Base-by-base conservation (phyloP, 1,284 basidiomycete genomes). In the Athelia psychrophila region DNA sequence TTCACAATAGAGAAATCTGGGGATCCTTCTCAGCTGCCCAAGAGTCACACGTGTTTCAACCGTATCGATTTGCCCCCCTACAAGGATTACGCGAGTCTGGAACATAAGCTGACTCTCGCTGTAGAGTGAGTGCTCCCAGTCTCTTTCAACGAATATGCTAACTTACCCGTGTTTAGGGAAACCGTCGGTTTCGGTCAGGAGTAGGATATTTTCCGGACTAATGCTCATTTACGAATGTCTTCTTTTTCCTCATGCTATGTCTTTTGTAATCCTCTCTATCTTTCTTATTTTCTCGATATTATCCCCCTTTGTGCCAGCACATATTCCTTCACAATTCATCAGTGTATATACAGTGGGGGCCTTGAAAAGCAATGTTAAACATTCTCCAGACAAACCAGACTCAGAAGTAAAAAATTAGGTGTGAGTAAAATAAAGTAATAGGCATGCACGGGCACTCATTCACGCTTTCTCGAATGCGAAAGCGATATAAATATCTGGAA, bases 1-100 rank as follows among this genome's bases (percentile, higher is more conserved):
- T 94, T 95, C 67, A 94, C 92, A 2, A 93, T 95, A 58, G 92
- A 95, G 68, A 95, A 93, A 71, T 88, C 86, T 27, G 91, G 91
- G 23, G 90, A 94, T 63, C 84, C 90, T 19, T 86, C 83, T n/a
- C 88, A 91, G 63, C 68, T 94, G 58, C 92, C 91, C 0, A 93
- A 92, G 79, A 85, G 82, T 65, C 84, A 87, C 63, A 93, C 92
- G 1, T 93, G 92, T 69, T 92, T 93, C 77, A 92, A 93, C 65
- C 78, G 88, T 44, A 86, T 91, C 52, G 93, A 95, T 68, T 69
- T 95, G 51, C 93, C 93, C 13, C 86, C 89, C 6, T 95, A 95
- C 64, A 90, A 89, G 64, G 84, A 87, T 60, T 92, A 89, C 64
- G 87, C 87, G 49, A 88, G 82, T 58, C 69, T 94, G 59, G 90